These are phyloP conservation scores for Auricularia cornea DNA, from an alignment of 768 basidiomycete genomes.

Conservation along the genomic window DNA sequence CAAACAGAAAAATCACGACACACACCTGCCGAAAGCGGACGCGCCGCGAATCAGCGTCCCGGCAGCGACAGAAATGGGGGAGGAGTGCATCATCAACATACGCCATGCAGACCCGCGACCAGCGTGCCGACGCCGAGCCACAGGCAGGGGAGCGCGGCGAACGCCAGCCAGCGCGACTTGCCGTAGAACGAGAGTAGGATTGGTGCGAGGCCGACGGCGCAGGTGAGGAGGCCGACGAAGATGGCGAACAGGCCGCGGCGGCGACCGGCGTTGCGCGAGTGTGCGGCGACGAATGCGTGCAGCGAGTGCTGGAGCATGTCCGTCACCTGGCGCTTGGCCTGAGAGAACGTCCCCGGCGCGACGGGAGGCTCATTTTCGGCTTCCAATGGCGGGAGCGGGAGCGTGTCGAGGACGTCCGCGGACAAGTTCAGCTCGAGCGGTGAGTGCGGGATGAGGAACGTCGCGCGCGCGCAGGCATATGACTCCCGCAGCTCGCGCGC, in stretches of 20 bases:
- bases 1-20: slow-evolving; percentile 15
- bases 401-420: slow-evolving; percentile 33
- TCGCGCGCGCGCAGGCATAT: slow-evolving; percentile 71
- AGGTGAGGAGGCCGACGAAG: slow-evolving; percentile 7
- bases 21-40: slow-evolving; percentile 10
- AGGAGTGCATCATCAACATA: not conserved
- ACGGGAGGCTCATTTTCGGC: slow-evolving; percentile 10
- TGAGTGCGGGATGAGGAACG: slow-evolving; percentile 67
- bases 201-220: slow-evolving; percentile 11
- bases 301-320: slow-evolving; percentile 1
- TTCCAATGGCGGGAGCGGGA: slow-evolving; percentile 14
- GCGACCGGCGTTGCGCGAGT: slow-evolving; percentile 11
- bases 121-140: slow-evolving; percentile 14
- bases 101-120: slow-evolving; percentile 13
- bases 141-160: slow-evolving; percentile 12
- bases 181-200: slow-evolving; percentile 9
- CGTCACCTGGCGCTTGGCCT: not conserved
- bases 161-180: not conserved
- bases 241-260: slow-evolving; percentile 12
- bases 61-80: not conserved
- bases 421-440: slow-evolving; percentile 54
- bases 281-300: slow-evolving; percentile 5
- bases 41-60: no score
- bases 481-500: slow-evolving; percentile 39
- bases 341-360: not conserved